phyloP scores from a whole-genome alignment of 192 early-diverging fungal species.

The Radiomyces spectabilis region DNA sequence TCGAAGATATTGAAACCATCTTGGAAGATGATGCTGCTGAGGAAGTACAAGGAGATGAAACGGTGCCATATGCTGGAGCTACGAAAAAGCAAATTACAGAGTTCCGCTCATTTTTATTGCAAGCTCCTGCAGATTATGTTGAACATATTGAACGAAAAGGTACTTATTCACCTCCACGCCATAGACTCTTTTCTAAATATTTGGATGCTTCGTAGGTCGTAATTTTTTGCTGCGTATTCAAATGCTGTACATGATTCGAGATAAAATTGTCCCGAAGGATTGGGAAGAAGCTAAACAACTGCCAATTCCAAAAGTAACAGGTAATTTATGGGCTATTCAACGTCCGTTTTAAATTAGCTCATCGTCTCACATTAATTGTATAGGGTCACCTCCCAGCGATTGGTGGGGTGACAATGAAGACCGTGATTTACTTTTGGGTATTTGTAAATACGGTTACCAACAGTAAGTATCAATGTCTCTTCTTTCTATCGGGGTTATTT shows the following conservation, averaged over 20 bases:
- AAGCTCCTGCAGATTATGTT: slow-evolving; percentile 65
- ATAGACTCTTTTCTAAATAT: not conserved
- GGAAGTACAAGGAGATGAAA: slow-evolving; percentile 37
- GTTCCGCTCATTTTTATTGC: slow-evolving; percentile 60
- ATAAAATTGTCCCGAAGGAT: slow-evolving; percentile 57
- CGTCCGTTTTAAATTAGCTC: slow-evolving; percentile 32
- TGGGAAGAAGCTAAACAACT: slow-evolving; percentile 54
- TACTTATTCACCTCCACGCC: not conserved
- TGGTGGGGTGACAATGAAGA: slow-evolving; percentile 80
- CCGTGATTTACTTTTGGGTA: slow-evolving; percentile 70
- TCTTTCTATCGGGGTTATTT: slow-evolving; percentile 6
- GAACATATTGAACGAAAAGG: slow-evolving; percentile 66
- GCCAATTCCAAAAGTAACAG: slow-evolving; percentile 59
- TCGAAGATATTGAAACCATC: slow-evolving; percentile 52
- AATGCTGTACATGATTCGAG: slow-evolving; percentile 68
- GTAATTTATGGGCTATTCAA: slow-evolving; percentile 26
- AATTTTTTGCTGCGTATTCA: slow-evolving; percentile 68
- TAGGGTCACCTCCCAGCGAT: slow-evolving; percentile 38
- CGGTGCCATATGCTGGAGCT: slow-evolving; percentile 56
- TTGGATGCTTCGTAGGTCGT: slow-evolving; percentile 16
- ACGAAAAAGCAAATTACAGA: slow-evolving; percentile 59
- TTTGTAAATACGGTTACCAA: slow-evolving; percentile 74
- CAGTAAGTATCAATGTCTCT: slow-evolving; percentile 18
- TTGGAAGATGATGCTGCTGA: slow-evolving; percentile 33
- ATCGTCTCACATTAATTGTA: too few relatives aligned